phyloP scores from a whole-genome alignment of 176 grass and related monocot genomes.

The Cenchrus fungigraminus region DNA sequence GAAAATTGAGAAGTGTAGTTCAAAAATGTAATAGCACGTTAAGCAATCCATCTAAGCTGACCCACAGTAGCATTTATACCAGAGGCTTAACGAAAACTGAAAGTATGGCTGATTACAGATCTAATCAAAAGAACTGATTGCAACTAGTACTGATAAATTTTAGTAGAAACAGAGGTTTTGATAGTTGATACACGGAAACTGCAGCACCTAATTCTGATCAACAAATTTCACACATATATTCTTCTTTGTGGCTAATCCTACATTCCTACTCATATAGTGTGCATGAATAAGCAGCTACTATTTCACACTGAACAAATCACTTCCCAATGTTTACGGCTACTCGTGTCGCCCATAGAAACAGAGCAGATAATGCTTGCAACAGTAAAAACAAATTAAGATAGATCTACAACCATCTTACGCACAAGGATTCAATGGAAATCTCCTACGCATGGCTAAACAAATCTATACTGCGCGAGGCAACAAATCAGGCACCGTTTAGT shows the following conservation, averaged over 20 bases:
- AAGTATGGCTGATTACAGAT: no score
- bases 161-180: background rate
- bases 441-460: background rate
- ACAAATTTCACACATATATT: background rate
- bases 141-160: background rate
- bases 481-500: background rate
- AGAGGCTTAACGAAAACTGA: background rate
- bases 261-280: background rate
- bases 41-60: background rate
- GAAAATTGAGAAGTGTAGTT: background rate
- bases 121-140: background rate
- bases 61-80: background rate
- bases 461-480: background rate
- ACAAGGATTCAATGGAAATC: background rate
- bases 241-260: background rate
- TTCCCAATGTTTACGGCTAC: background rate
- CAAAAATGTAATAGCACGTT: background rate
- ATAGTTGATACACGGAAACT: background rate
- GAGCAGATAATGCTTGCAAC: background rate
- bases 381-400: background rate
- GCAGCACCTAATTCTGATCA: background rate
- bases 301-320: background rate
- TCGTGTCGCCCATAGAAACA: background rate
- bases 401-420: background rate
- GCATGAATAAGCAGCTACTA: background rate